phyloP scores from a whole-genome alignment of 208 protist species.

The Acanthamoeba healyi region DNA sequence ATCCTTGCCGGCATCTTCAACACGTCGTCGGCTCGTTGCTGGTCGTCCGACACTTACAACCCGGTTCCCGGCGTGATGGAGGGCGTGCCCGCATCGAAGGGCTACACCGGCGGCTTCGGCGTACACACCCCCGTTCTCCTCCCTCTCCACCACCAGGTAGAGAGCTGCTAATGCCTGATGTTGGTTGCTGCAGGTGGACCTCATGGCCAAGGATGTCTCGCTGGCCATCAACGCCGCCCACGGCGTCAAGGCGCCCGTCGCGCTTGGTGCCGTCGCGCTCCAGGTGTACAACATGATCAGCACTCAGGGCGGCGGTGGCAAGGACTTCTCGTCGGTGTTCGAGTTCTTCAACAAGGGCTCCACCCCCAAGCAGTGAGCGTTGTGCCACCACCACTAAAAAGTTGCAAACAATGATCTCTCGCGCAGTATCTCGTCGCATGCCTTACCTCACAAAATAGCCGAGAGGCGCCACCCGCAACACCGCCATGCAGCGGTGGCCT shows the following conservation, averaged over 20 bases:
- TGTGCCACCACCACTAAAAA: too few relatives aligned
- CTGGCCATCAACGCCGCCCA: constrained; percentile 89
- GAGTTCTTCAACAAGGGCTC: constrained; percentile 80
- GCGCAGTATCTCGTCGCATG: too few relatives aligned
- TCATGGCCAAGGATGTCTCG: constrained; percentile 93
- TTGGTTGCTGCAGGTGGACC: constrained; percentile 40
- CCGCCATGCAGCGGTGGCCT: too few relatives aligned
- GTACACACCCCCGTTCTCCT: not conserved
- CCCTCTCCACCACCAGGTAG: too few relatives aligned
- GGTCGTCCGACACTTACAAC: constrained; percentile 93
- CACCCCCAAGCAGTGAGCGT: not conserved
- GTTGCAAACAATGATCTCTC: too few relatives aligned
- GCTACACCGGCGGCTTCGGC: constrained; percentile 85
- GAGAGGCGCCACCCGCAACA: too few relatives aligned
- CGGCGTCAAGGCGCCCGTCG: constrained; percentile 76
- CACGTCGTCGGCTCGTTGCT: constrained; percentile 91
- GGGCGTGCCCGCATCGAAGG: constrained; percentile 80
- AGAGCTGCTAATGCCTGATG: not conserved
- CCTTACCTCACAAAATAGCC: too few relatives aligned
- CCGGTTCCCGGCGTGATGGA: constrained; percentile 92
- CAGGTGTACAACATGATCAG: constrained; percentile 85
- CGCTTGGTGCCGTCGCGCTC: constrained; percentile 80
- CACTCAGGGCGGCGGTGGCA: constrained; percentile 77
- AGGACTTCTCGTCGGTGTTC: constrained; percentile 89
- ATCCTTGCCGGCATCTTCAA: constrained; percentile 90